Percentiles rank a stretch among this genome's conserved stretches.
These are phyloP conservation scores for Tetrapisispora pingtungensis DNA, from an alignment of 805 yeast species.

Conservation along the genomic window DNA sequence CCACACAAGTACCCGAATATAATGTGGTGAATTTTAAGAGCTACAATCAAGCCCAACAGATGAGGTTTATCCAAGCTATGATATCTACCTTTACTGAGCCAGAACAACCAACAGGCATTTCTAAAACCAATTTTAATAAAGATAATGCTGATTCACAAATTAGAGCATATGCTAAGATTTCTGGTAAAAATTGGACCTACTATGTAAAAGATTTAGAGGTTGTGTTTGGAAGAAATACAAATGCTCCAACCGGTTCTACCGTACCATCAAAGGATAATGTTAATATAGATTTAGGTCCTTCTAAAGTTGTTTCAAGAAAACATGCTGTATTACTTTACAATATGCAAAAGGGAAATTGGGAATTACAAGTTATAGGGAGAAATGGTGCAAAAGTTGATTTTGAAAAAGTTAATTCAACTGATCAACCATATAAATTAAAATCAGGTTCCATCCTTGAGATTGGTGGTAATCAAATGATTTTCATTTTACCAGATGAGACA, in stretches of 20 bases:
- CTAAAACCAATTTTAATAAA: constrained; percentile 61
- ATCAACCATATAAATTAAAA: constrained; percentile 43
- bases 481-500: constrained; percentile 79
- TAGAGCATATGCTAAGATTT: constrained; percentile 94
- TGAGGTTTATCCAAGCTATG: constrained; percentile 61
- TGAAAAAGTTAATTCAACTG: constrained; percentile 29
- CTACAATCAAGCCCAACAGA: constrained; percentile 15
- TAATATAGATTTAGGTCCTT: constrained; percentile 87
- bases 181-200: constrained; percentile 89
- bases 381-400: constrained; percentile 91
- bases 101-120: constrained; percentile 65
- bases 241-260: constrained; percentile 5
- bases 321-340: constrained; percentile 83
- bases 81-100: constrained; percentile 63
- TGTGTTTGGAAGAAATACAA: constrained; percentile 76
- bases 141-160: constrained; percentile 53
- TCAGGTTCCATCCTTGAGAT: constrained; percentile 86
- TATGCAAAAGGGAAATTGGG: constrained; percentile 68
- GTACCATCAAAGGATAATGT: not conserved
- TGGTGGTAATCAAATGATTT: constrained; percentile 98
- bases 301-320: constrained; percentile 86
- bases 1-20: not conserved
- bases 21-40: not conserved
- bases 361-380: constrained; percentile 69
- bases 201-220: constrained; percentile 71